phyloP scores from a whole-genome alignment of 768 basidiomycete species.

The Auricularia sp. region DNA sequence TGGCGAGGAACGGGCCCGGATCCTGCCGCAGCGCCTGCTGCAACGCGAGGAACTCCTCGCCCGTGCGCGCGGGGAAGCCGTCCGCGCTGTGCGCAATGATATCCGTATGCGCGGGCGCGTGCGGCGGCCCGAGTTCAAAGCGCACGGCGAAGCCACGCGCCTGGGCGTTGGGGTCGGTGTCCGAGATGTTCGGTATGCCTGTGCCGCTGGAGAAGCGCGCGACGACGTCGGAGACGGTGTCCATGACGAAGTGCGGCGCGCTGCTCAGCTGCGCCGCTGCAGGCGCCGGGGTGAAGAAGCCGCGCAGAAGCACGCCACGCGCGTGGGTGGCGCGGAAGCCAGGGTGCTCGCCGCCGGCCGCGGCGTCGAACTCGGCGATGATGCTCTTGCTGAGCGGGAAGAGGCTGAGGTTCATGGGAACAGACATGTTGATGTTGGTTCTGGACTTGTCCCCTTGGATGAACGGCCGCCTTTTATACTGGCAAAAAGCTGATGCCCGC shows the following conservation, averaged over 20 bases:
- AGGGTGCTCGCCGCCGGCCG: neutral
- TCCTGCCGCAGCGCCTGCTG: constrained; percentile 3
- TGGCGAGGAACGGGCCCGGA: constrained; percentile 4
- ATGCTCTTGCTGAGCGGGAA: neutral
- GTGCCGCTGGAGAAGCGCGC: constrained; percentile 12
- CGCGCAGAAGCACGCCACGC: constrained; percentile 8
- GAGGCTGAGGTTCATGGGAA: neutral
- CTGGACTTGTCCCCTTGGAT: no score
- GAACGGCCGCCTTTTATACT: no score
- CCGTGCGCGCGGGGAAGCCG: constrained; percentile 10
- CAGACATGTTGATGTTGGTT: neutral
- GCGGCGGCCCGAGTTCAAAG: constrained; percentile 5
- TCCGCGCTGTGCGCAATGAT: constrained; percentile 13
- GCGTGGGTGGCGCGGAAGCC: constrained; percentile 8
- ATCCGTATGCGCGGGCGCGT: constrained; percentile 10
- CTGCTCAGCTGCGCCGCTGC: constrained; percentile 5
- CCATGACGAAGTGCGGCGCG: constrained; percentile 9
- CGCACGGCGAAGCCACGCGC: constrained; percentile 13
- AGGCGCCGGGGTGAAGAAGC: constrained; percentile 10
- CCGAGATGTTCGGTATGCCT: constrained; percentile 11
- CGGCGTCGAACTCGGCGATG: neutral
- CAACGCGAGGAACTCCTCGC: constrained; percentile 11
- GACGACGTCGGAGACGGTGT: constrained; percentile 3
- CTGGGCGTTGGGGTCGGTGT: constrained; percentile 13
- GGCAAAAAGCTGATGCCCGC: no score